Evolutionary conservation across 352 stramenopile species (phyloP).

Genomic region (Halophytophthora polymorphica): DNA sequence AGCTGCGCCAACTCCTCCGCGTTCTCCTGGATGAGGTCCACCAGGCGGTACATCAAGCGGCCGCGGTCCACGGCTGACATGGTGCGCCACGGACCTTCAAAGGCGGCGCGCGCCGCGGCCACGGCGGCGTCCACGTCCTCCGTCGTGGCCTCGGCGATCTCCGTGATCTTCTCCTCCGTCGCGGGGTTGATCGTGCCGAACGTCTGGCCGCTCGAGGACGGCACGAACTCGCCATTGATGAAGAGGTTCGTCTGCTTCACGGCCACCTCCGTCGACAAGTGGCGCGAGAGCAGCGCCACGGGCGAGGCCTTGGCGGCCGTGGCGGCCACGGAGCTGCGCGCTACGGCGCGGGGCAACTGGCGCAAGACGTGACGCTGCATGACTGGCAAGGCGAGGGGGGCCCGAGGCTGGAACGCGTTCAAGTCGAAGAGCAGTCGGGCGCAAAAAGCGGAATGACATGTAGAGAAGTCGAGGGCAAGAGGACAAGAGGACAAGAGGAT

Average conservation of each 20-base stretch:
- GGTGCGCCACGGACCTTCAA: slow-evolving; percentile 62
- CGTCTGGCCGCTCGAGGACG: slow-evolving; percentile 58
- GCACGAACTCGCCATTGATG: slow-evolving; percentile 86
- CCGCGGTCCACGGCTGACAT: slow-evolving; percentile 42
- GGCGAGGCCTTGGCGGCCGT: slow-evolving; percentile 16
- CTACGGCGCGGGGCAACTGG: slow-evolving; percentile 24
- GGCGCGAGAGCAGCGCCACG: slow-evolving; percentile 21
- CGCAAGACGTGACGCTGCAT: slow-evolving; percentile 57
- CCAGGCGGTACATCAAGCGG: slow-evolving; percentile 42
- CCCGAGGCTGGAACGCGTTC: no score
- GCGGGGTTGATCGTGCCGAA: slow-evolving; percentile 82
- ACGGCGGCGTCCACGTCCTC: slow-evolving; percentile 82
- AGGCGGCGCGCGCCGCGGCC: slow-evolving; percentile 56
- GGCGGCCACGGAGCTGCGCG: slow-evolving; percentile 12
- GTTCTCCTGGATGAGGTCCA: slow-evolving; percentile 57
- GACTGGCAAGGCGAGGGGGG: background rate
- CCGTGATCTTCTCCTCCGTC: slow-evolving; percentile 73
- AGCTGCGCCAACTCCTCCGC: slow-evolving; percentile 68
- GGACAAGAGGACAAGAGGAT: no score
- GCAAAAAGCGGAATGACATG: no score
- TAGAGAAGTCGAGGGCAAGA: no score
- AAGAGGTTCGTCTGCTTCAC: slow-evolving; percentile 79
- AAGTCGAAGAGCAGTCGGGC: no score
- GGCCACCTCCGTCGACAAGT: slow-evolving; percentile 33
- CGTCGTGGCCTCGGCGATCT: slow-evolving; percentile 51